Evolutionary conservation across 129 eudicot genomes (phyloP).

Genomic region (Flaveria ramosissima): DNA sequence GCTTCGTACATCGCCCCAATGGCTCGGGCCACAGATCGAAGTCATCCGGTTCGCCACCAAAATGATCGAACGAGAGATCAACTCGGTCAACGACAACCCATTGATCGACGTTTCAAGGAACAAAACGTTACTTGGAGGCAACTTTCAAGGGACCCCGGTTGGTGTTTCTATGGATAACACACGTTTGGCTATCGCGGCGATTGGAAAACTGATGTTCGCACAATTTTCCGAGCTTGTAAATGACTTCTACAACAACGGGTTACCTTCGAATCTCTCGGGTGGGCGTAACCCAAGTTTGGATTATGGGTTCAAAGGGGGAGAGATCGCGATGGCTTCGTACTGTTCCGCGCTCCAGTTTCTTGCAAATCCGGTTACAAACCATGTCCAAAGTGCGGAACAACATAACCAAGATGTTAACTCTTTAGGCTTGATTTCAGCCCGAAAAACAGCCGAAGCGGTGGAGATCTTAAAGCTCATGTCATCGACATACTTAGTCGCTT

Average conservation of each 20-base stretch:
- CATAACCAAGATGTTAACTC: constrained; percentile 27
- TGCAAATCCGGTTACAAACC: constrained; percentile 7
- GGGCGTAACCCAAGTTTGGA: constrained; percentile 33
- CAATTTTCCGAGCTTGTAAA: constrained; percentile 11
- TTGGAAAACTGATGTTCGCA: constrained; percentile 34
- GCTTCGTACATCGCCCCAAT: background rate
- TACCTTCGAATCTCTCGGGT: constrained; percentile 45
- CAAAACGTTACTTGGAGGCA: constrained; percentile 47
- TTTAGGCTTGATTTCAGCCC: constrained; percentile 39
- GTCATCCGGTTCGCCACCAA: constrained; percentile 44
- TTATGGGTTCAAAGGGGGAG: background rate
- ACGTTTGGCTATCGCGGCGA: constrained; percentile 55
- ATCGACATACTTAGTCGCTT: constrained; percentile 1
- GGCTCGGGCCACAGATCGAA: constrained; percentile 28
- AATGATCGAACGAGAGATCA: constrained; percentile 51
- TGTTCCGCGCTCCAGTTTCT: constrained; percentile 1
- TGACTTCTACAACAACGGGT: constrained; percentile 45
- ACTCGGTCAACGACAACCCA: constrained; percentile 11
- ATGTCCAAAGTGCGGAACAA: constrained; percentile 11
- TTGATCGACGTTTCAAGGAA: background rate
- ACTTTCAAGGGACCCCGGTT: constrained; percentile 73
- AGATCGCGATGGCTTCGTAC: constrained; percentile 3
- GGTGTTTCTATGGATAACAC: constrained; percentile 76
- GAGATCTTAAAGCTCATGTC: constrained; percentile 26
- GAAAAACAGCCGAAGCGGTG: constrained; percentile 48